A percentile compares a stretch with the other conserved stretches of the same genome.
Evolutionary conservation across 148 eudicot genomes (phyloP).

Genomic region (Tetragonia tetragonoides): DNA sequence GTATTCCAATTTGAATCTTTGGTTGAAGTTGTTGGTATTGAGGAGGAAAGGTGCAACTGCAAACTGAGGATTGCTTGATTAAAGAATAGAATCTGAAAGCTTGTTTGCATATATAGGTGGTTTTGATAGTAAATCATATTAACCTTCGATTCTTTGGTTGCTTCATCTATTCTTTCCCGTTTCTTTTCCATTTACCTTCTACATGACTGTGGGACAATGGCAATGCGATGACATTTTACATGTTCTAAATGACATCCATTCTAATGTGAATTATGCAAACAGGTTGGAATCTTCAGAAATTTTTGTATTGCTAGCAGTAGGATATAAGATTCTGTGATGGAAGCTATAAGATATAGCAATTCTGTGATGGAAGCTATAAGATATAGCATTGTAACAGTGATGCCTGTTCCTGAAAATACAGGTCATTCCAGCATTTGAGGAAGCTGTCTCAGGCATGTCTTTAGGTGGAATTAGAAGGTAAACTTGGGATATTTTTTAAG

Average conservation of each 20-base stretch:
- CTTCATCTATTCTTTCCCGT: not conserved
- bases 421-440: conserved; percentile 99
- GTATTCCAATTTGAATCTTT: too few species aligned
- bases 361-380: not conserved
- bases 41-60: not conserved
- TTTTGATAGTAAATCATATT: not conserved
- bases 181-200: not conserved
- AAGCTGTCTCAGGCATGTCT: conserved; percentile 88
- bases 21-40: not conserved
- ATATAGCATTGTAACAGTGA: conserved; percentile 8
- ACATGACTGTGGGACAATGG: not conserved
- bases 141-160: not conserved
- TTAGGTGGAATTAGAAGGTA: conserved; percentile 86
- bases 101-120: not conserved
- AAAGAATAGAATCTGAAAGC: not conserved
- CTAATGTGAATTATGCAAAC: not conserved
- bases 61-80: not conserved
- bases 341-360: not conserved
- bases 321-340: not conserved
- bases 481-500: not conserved
- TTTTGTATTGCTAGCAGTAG: not conserved
- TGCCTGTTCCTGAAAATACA: conserved; percentile 31
- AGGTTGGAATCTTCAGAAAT: not conserved
- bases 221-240: not conserved
- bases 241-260: not conserved